Evolutionary conservation across 2,329 filamentous ascomycete genomes (phyloP).

Genomic region (Phialemoniopsis sp.): DNA sequence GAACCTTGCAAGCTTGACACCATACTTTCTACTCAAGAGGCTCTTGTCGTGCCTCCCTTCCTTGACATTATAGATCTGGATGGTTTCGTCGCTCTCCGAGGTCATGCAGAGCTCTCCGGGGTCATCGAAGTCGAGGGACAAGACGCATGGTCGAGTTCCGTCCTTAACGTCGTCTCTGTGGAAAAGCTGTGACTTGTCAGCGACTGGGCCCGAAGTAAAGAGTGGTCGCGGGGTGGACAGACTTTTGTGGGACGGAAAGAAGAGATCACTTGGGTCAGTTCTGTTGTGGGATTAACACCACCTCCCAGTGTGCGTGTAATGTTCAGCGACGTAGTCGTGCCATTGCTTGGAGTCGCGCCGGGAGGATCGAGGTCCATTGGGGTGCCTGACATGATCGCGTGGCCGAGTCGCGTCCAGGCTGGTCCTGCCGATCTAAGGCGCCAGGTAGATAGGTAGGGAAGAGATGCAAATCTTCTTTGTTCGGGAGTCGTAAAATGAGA

Average conservation of each 20-base stretch:
- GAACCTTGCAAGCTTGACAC: slow-evolving; percentile 89
- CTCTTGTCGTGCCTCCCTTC: slow-evolving; percentile 88
- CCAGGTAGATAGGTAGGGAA: no score
- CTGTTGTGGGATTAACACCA: slow-evolving; percentile 47
- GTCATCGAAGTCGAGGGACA: slow-evolving; percentile 95
- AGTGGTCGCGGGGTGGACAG: slow-evolving; percentile 13
- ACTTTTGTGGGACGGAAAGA: slow-evolving; percentile 80
- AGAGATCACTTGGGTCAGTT: slow-evolving; percentile 73
- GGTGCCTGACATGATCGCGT: slow-evolving; percentile 40
- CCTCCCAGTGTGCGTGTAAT: slow-evolving; percentile 42
- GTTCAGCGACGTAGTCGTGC: slow-evolving; percentile 35
- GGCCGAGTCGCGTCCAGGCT: no score
- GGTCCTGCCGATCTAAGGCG: no score
- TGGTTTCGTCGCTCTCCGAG: slow-evolving; percentile 87
- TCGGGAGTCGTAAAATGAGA: no score
- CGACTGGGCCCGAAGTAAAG: background rate
- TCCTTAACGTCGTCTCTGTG: slow-evolving; percentile 52
- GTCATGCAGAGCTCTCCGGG: slow-evolving; percentile 89
- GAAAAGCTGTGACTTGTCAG: slow-evolving; percentile 45
- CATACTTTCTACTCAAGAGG: slow-evolving; percentile 93
- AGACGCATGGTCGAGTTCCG: slow-evolving; percentile 58
- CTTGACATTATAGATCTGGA: slow-evolving; percentile 91
- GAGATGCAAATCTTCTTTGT: slow-evolving; percentile 5
- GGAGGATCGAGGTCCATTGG: slow-evolving; percentile 54
- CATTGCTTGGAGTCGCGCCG: slow-evolving; percentile 30